A percentile compares a stretch with the other conserved stretches of the same genome.
Conservation (phyloP, 225 moss, liverwort and hornwort genomes). For the Physcomitrium patens region DNA sequence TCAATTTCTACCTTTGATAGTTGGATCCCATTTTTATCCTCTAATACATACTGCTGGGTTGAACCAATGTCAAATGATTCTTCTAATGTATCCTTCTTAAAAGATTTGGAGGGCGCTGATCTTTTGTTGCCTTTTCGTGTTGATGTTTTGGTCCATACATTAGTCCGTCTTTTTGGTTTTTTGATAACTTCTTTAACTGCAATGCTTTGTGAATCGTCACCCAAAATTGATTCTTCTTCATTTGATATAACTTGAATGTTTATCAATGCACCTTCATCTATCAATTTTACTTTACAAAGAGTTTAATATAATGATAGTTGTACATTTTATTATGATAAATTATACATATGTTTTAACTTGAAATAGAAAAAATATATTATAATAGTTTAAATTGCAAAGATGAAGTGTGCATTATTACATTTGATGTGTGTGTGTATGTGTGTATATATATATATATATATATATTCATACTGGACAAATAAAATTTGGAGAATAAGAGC, state of each 20-base stretch:
- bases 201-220: slow-evolving; percentile 33
- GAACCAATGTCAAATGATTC: slow-evolving; percentile 46
- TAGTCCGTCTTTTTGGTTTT: slow-evolving; percentile 67
- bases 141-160: slow-evolving; percentile 81
- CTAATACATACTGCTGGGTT: slow-evolving; percentile 32
- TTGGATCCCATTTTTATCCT: slow-evolving; percentile 46
- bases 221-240: slow-evolving; percentile 34
- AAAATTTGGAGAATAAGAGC: rapidly evolving
- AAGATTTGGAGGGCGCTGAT: slow-evolving; percentile 35
- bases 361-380: too few relatives aligned
- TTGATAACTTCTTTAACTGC: slow-evolving; percentile 45
- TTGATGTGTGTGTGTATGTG: too few relatives aligned
- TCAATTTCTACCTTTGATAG: slow-evolving; percentile 42
- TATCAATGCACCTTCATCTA: slow-evolving; percentile 19
- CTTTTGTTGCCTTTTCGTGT: slow-evolving; percentile 74
- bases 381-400: too few relatives aligned
- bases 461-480: too few relatives aligned
- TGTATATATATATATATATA: too few relatives aligned
- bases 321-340: background rate
- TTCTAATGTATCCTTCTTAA: slow-evolving; percentile 50
- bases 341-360: background rate
- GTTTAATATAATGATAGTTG: background rate
- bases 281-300: background rate
- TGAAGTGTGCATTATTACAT: too few relatives aligned
- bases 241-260: slow-evolving; percentile 36